Percentiles rank a stretch among this genome's conserved stretches.
Evolutionary conservation across 176 grass and related monocot species (phyloP).

Genomic region (Rhynchospora pubera): DNA sequence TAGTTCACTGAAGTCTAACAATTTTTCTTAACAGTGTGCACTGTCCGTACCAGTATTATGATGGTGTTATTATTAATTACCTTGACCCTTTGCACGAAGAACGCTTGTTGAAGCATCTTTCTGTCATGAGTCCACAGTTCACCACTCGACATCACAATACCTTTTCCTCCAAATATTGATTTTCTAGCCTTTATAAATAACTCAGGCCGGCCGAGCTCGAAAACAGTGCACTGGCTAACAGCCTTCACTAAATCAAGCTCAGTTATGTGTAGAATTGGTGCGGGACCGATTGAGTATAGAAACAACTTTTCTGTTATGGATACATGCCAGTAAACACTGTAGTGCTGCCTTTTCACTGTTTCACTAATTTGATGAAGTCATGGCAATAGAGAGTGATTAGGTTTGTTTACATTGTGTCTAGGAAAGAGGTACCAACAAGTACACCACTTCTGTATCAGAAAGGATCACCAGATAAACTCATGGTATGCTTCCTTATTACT

Average conservation of each 20-base stretch:
- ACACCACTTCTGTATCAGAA: too few species aligned
- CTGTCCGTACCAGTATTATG: background rate
- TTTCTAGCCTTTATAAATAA: slow-evolving; percentile 47
- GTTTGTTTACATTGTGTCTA: too few species aligned
- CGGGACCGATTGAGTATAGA: too few species aligned
- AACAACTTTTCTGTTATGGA: too few species aligned
- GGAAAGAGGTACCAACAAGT: too few species aligned
- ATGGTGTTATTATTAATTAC: slow-evolving; percentile 36
- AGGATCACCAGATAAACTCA: too few species aligned
- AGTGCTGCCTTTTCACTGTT: too few species aligned
- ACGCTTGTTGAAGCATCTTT: slow-evolving; percentile 61
- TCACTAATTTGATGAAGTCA: too few species aligned
- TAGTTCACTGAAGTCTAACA: background rate
- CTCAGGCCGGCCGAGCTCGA: slow-evolving; percentile 51
- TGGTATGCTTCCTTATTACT: too few species aligned
- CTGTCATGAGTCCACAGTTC: slow-evolving; percentile 62
- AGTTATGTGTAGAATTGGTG: too few species aligned
- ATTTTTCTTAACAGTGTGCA: background rate
- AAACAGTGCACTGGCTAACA: slow-evolving; percentile 46
- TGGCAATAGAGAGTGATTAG: too few species aligned
- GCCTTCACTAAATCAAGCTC: slow-evolving; percentile 59
- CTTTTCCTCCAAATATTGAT: slow-evolving; percentile 43
- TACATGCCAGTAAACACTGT: too few species aligned
- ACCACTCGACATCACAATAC: slow-evolving; percentile 59
- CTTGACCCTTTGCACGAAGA: slow-evolving; percentile 86